Evolutionary conservation across 306 rosid genomes (phyloP).

Genomic region (Cotoneaster glaucophyllus): DNA sequence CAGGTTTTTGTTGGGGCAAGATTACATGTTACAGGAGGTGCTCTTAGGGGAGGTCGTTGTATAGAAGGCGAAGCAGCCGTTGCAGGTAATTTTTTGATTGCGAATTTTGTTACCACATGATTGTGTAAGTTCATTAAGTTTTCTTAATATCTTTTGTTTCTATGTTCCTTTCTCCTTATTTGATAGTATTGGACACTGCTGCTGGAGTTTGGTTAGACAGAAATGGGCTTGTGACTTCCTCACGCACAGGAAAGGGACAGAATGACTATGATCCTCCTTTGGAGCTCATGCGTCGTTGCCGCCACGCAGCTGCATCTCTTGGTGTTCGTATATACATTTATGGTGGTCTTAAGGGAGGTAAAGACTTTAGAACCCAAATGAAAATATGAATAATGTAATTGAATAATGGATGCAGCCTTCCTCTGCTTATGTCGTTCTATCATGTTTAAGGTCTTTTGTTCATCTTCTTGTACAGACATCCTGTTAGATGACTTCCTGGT

Average conservation of each 20-base stretch:
- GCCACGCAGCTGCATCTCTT: slow-evolving; percentile 95
- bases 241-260: slow-evolving; percentile 69
- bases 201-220: slow-evolving; percentile 99
- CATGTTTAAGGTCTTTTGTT: slow-evolving; percentile 1
- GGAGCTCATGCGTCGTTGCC: slow-evolving; percentile 98
- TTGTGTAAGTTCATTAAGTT: slow-evolving; percentile 10
- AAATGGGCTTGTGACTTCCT: slow-evolving; percentile 84
- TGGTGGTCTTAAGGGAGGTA: slow-evolving; percentile 98
- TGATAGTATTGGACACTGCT: slow-evolving; percentile 93
- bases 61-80: slow-evolving; percentile 91
- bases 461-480: slow-evolving; percentile 47
- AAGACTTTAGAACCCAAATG: slow-evolving; percentile 15
- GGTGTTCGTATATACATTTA: slow-evolving; percentile 70
- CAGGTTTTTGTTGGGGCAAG: slow-evolving; percentile 99
- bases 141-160: neutral
- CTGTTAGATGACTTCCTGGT: slow-evolving; percentile 82
- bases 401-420: neutral
- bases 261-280: slow-evolving; percentile 63
- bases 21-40: slow-evolving; percentile 98
- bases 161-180: neutral
- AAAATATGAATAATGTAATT: slow-evolving; percentile 7
- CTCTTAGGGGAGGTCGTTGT: slow-evolving; percentile 85
- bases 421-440: neutral
- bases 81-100: slow-evolving; percentile 58
- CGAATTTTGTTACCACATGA: slow-evolving; percentile 4